Percentiles rank a stretch among this genome's conserved stretches.
Evolutionary conservation across 306 rosid species (phyloP).

Genomic region (Lagenaria siceraria): DNA sequence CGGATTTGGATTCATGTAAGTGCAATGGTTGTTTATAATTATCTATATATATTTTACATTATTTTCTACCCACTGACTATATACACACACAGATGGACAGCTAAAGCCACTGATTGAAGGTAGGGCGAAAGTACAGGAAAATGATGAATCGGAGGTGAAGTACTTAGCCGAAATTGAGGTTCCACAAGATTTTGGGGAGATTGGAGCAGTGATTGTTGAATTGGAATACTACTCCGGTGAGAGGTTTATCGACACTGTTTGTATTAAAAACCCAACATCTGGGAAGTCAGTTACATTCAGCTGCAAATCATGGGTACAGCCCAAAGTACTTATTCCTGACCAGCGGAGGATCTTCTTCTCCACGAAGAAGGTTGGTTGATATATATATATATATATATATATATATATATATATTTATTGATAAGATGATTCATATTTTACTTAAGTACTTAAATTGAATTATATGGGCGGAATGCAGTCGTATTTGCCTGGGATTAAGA

Average conservation of each 20-base stretch:
- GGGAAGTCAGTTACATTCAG: neutral
- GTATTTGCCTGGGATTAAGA: constrained; percentile 20
- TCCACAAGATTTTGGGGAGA: neutral
- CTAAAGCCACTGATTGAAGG: neutral
- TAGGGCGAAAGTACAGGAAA: neutral
- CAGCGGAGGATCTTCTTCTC: neutral
- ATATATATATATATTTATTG: too few relatives aligned
- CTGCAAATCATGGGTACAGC: neutral
- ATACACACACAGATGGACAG: neutral
- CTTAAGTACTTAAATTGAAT: too few relatives aligned
- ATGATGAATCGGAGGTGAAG: neutral
- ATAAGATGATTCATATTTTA: too few relatives aligned
- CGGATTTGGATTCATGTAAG: neutral
- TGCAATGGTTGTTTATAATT: too few relatives aligned
- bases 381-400: too few relatives aligned
- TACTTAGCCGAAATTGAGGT: neutral
- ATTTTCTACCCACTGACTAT: too few relatives aligned
- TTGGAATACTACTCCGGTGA: accelerated
- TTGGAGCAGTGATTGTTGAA: neutral
- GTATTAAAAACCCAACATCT: neutral
- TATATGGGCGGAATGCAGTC: neutral
- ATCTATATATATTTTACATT: too few relatives aligned
- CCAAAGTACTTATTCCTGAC: neutral
- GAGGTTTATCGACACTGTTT: neutral
- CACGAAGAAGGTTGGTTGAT: neutral